These are phyloP conservation scores for Malania oleifera DNA, from an alignment of 164 flowering plant species.

Conservation along the genomic window DNA sequence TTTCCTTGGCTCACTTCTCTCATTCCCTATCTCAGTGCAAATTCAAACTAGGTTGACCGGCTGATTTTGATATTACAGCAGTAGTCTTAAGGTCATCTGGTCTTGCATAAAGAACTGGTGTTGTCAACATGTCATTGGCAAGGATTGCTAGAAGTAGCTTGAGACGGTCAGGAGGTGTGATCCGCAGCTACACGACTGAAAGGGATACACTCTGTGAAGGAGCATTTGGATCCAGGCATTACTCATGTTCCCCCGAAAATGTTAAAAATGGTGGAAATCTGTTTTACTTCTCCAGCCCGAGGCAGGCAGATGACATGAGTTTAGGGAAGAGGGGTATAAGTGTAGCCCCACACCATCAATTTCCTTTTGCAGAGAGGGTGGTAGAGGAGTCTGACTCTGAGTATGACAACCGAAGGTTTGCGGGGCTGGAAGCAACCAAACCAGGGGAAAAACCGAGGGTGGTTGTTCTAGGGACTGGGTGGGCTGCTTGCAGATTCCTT, in stretches of 20 bases:
- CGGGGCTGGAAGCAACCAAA: conserved; percentile 63
- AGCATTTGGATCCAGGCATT: conserved; percentile 3
- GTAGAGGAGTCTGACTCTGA: conserved; percentile 46
- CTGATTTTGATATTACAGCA: not conserved
- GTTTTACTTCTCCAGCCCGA: conserved; percentile 19
- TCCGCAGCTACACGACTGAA: conserved; percentile 18
- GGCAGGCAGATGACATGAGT: conserved; percentile 11
- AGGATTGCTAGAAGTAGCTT: conserved; percentile 43
- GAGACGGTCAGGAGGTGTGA: conserved; percentile 36
- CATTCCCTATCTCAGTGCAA: not conserved
- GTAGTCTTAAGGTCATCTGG: not conserved
- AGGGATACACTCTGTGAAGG: conserved; percentile 17
- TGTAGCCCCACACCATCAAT: conserved; percentile 35
- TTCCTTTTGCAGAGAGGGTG: conserved; percentile 34
- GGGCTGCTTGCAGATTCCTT: conserved; percentile 88
- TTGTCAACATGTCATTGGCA: conserved; percentile 44
- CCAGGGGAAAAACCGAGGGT: conserved; percentile 80
- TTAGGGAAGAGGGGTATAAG: conserved; percentile 46
- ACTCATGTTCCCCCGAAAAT: conserved; percentile 16
- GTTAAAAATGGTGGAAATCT: conserved; percentile 9
- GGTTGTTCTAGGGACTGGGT: conserved; percentile 80
- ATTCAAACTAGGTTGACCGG: not conserved
- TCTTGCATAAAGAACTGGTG: conserved; percentile 6
- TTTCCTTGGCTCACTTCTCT: conserved; percentile 5
- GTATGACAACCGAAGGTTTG: conserved; percentile 21